phyloP scores from a whole-genome alignment of 257 asterid species.

The Verbena officinalis region DNA sequence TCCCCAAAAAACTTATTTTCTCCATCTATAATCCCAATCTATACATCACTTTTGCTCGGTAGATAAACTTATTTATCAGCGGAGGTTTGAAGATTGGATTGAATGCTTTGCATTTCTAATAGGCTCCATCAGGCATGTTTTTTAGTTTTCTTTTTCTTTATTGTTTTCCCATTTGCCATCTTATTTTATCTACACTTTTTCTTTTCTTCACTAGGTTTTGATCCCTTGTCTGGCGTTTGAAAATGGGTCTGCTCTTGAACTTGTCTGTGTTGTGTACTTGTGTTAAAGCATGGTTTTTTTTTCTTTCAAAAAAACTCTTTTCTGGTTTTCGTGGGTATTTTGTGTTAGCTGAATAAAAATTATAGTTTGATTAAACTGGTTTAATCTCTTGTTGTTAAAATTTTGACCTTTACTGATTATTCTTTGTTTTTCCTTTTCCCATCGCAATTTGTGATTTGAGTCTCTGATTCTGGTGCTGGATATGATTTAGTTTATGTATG shows the following conservation, averaged over 20 bases:
- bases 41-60: slow-evolving; percentile 17
- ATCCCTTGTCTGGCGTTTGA: slow-evolving; percentile 6
- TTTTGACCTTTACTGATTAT: background rate
- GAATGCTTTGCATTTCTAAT: slow-evolving; percentile 36
- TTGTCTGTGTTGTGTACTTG: background rate
- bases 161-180: background rate
- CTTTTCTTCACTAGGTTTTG: background rate
- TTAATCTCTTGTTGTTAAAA: background rate
- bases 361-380: slow-evolving; percentile 10
- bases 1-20: slow-evolving; percentile 36
- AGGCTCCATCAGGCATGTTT: slow-evolving; percentile 36
- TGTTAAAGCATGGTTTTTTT: background rate
- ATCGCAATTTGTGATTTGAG: background rate
- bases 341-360: background rate
- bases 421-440: background rate
- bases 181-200: slow-evolving; percentile 10
- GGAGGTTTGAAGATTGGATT: slow-evolving; percentile 3
- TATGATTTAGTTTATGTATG: background rate
- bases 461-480: background rate
- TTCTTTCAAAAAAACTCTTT: background rate
- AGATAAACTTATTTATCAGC: background rate
- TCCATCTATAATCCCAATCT: slow-evolving; percentile 31
- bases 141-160: background rate
- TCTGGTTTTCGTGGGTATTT: background rate
- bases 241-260: slow-evolving; percentile 16